Conservation (phyloP, 1,284 basidiomycete genomes). For the Apiotrichum brassicae region DNA sequence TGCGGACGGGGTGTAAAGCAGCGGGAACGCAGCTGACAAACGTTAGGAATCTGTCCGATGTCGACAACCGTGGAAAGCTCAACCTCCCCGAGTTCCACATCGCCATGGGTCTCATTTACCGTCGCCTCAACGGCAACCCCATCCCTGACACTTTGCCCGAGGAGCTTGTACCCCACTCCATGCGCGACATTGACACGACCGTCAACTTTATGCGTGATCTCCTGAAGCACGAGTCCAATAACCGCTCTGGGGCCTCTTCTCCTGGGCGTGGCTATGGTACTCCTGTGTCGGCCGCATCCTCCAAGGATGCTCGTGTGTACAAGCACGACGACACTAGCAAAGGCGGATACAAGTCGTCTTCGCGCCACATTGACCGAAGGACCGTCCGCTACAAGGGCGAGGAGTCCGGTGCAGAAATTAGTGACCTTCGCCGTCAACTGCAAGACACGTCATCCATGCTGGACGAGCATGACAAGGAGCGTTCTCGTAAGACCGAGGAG, state of each 20-base stretch:
- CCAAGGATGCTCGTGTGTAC: constrained; percentile 87
- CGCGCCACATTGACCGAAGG: constrained; percentile 80
- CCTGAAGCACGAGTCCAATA: constrained; percentile 72
- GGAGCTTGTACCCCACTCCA: constrained; percentile 89
- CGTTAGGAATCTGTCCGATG: constrained; percentile 76
- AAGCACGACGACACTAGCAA: constrained; percentile 65
- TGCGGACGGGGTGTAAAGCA: too few relatives aligned
- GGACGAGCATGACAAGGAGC: constrained; percentile 63
- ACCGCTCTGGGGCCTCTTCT: constrained; percentile 52
- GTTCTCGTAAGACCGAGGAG: constrained; percentile 59
- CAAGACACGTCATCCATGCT: constrained; percentile 75
- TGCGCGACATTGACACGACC: constrained; percentile 81
- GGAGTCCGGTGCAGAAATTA: constrained; percentile 65
- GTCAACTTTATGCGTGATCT: constrained; percentile 88
- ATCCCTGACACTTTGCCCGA: constrained; percentile 79
- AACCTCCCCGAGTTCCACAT: constrained; percentile 97
- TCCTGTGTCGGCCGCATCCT: constrained; percentile 52
- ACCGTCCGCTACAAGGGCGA: constrained; percentile 70
- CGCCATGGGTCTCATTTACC: constrained; percentile 96
- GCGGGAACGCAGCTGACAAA: background rate
- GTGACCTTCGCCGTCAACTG: constrained; percentile 80
- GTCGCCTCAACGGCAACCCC: constrained; percentile 85
- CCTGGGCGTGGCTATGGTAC: constrained; percentile 52
- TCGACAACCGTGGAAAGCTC: constrained; percentile 83
- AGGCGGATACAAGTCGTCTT: constrained; percentile 68